A percentile compares a stretch with the other conserved stretches of the same genome.
phyloP scores from a whole-genome alignment of 139 green algal species.

The Choricystis sp. region DNA sequence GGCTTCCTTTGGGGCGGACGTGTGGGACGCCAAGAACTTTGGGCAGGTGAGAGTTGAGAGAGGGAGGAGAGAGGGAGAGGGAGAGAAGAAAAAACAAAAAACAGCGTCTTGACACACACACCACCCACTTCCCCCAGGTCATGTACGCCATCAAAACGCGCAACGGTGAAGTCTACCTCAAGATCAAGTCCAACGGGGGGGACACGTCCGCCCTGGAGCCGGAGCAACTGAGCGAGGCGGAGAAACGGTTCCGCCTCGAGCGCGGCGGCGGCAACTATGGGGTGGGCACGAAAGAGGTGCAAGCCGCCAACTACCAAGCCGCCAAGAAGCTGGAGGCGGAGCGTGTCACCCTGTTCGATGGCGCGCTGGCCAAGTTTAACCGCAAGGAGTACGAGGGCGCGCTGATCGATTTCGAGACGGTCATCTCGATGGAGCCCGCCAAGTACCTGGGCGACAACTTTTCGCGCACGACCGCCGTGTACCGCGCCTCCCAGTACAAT shows the following conservation, averaged over 20 bases:
- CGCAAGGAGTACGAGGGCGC: slow-evolving; percentile 51
- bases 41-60: too few relatives aligned
- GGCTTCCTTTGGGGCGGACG: slow-evolving; percentile 88
- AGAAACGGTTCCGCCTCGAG: slow-evolving; percentile 60
- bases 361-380: slow-evolving; percentile 72
- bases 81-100: too few relatives aligned
- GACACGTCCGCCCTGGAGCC: slow-evolving; percentile 62
- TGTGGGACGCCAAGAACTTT: slow-evolving; percentile 90
- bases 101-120: too few relatives aligned
- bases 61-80: too few relatives aligned
- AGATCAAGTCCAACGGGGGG: slow-evolving; percentile 69
- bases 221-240: slow-evolving; percentile 31
- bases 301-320: slow-evolving; percentile 71
- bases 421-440: slow-evolving; percentile 76
- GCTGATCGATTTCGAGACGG: slow-evolving; percentile 92
- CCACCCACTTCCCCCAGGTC: too few relatives aligned
- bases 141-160: slow-evolving; percentile 97
- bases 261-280: slow-evolving; percentile 86
- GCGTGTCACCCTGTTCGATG: slow-evolving; percentile 75
- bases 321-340: slow-evolving; percentile 68
- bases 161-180: slow-evolving; percentile 80
- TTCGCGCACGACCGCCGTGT: slow-evolving; percentile 64
- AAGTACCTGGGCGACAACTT: slow-evolving; percentile 90
- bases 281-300: slow-evolving; percentile 77
- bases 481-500: slow-evolving; percentile 93